Evolutionary conservation across 2,329 filamentous ascomycete genomes (phyloP).

Genomic region (Aspergillus tubingensis): DNA sequence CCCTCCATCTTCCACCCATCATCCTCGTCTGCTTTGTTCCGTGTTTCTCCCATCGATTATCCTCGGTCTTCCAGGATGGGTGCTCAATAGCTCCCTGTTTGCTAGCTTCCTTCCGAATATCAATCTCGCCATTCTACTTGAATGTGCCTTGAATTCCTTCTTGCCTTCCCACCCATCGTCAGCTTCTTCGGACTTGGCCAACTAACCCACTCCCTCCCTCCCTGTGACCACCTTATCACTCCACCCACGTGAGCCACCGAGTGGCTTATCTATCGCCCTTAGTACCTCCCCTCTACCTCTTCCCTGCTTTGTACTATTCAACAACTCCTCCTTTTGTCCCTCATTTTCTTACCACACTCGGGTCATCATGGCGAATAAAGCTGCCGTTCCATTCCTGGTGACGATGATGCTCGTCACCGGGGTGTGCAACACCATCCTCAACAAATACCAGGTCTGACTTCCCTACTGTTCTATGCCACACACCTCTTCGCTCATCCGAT

Average conservation of each 20-base stretch:
- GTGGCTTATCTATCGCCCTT: neutral
- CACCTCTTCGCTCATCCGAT: conserved; percentile 6
- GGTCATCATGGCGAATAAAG: conserved; percentile 66
- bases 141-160: neutral
- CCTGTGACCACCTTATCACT: neutral
- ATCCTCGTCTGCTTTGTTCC: conserved; percentile 3
- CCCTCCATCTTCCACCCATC: neutral
- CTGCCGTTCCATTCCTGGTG: conserved; percentile 79
- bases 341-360: neutral
- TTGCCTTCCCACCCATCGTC: conserved; percentile 4
- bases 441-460: conserved; percentile 81
- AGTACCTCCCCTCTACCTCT: neutral
- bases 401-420: conserved; percentile 96
- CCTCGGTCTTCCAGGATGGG: conserved; percentile 11
- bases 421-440: conserved; percentile 94
- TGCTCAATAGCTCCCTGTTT: conserved; percentile 13
- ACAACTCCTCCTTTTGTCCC: conserved; percentile 6
- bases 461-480: neutral
- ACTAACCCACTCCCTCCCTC: neutral
- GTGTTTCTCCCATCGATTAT: neutral
- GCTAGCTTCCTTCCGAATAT: neutral
- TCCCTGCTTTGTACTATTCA: no score
- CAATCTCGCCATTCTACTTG: neutral
- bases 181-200: neutral
- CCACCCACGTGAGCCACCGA: neutral